Base-by-base conservation (phyloP, 306 rosid genomes). In the Quercus ilex region DNA sequence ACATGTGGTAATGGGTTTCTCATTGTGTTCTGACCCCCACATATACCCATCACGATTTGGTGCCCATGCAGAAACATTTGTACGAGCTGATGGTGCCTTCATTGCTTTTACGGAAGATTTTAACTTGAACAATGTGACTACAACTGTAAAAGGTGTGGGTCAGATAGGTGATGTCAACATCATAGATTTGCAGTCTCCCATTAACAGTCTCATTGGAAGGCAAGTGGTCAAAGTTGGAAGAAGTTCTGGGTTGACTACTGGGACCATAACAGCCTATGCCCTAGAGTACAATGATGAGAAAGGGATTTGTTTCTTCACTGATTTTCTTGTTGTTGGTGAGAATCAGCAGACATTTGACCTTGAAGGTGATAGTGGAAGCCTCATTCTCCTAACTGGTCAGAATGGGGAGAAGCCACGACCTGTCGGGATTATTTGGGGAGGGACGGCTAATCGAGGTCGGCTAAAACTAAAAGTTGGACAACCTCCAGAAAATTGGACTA, bases 291-390 rank as follows among this genome's bases (percentile, higher is more conserved):
- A 96, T 77, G 99, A 96, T 38, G 99, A 91, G 72, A 96, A 93
- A 70, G 99, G 98, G 81, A 96, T 93, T 80, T 96, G 99, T 87
- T 96, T 93, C 90, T 90, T 96, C 79, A 96, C 99, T 0, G 99
- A 96, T 86, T 93, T 96, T 96, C 97, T 96, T 74, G 99, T 96
- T 77, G 97, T 96, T 74, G 99, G 99, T 23, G 98, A 95, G 90
- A 92, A 95, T 86, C 98, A 88, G 83, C 94, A 95, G 90, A 93
- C 96, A 6, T 95, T 95, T 88, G 99, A 95, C 80, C 98, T 95
- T 78, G 99, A 95, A 87, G 99, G 99, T 65, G 99, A 96, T 71
- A 96, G 99, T 81, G 99, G 99, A 79, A 96, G 99, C 75, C 99
- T 96, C 84, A 96, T 96, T 81, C 91, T 96, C 75, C 85, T 96